These are phyloP conservation scores for Colletotrichum brevisporum DNA, from an alignment of 2,329 filamentous ascomycete genomes.

Conservation along the genomic window DNA sequence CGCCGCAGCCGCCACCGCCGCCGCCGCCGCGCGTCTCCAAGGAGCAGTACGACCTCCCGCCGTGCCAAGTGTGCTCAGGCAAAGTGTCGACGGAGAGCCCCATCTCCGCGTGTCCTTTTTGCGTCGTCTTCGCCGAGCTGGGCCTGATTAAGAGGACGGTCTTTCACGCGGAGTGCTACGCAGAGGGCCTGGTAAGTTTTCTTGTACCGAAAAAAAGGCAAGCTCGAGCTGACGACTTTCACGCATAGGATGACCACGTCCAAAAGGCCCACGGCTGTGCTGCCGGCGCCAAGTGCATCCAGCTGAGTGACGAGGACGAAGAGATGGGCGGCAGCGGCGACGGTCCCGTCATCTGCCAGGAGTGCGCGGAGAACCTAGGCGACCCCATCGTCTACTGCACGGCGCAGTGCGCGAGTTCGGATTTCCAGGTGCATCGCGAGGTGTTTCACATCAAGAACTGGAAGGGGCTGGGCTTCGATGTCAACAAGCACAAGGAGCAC, in stretches of 20 bases:
- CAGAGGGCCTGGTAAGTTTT: constrained; percentile 57
- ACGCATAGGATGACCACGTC: constrained; percentile 54
- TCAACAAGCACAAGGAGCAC: constrained; percentile 44
- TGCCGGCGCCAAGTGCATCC: constrained; percentile 57
- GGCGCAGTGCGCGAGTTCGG: constrained; percentile 55
- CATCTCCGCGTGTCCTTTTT: constrained; percentile 58
- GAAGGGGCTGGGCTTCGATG: constrained; percentile 44
- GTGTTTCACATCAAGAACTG: constrained; percentile 50
- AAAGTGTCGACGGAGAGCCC: constrained; percentile 53
- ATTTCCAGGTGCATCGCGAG: constrained; percentile 58
- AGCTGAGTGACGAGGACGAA: constrained; percentile 55
- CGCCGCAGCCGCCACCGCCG: constrained; percentile 43
- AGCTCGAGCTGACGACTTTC: constrained; percentile 11
- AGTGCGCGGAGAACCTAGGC: constrained; percentile 55
- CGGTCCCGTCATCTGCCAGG: constrained; percentile 55
- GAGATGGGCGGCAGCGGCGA: constrained; percentile 52
- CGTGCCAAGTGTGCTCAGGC: constrained; percentile 57
- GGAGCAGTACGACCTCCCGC: constrained; percentile 54
- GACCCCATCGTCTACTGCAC: constrained; percentile 59
- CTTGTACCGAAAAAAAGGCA: not conserved
- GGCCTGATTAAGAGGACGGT: constrained; percentile 55
- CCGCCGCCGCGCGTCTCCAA: constrained; percentile 48
- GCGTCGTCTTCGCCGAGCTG: constrained; percentile 58
- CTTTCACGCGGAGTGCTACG: constrained; percentile 62
- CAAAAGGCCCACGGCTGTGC: constrained; percentile 57